Conservation (phyloP, 2,329 filamentous ascomycete species). For the Coniochaeta pulveracea region DNA sequence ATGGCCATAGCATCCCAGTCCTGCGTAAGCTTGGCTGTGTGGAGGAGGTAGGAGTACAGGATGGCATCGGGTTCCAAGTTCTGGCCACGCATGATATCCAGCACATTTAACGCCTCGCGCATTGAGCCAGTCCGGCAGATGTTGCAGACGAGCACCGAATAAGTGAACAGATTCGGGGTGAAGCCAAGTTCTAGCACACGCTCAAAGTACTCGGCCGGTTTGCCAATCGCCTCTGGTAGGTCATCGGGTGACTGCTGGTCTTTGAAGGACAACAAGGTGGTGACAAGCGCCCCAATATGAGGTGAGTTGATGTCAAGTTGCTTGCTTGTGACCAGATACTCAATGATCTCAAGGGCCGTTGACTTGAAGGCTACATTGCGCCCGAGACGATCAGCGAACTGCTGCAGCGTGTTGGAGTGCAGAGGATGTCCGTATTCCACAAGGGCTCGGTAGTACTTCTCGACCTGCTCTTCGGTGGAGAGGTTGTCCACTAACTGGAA, state of each 20-base stretch:
- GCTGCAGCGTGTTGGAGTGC: slow-evolving; percentile 31
- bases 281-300: slow-evolving; percentile 42
- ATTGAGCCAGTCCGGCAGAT: slow-evolving; percentile 55
- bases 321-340: slow-evolving; percentile 18
- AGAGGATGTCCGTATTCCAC: slow-evolving; percentile 17
- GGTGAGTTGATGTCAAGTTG: slow-evolving; percentile 33
- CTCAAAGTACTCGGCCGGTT: slow-evolving; percentile 39
- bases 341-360: slow-evolving; percentile 30
- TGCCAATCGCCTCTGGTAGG: slow-evolving; percentile 4
- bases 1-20: slow-evolving; percentile 42
- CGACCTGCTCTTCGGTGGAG: slow-evolving; percentile 11
- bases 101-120: slow-evolving; percentile 52
- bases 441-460: slow-evolving; percentile 24
- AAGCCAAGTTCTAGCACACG: slow-evolving; percentile 49
- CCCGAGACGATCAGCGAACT: slow-evolving; percentile 35
- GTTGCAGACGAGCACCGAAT: slow-evolving; percentile 61
- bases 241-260: slow-evolving; percentile 1
- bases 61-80: slow-evolving; percentile 51
- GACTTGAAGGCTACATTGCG: slow-evolving; percentile 24
- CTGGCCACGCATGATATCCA: slow-evolving; percentile 47
- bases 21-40: slow-evolving; percentile 50
- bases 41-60: slow-evolving; percentile 59
- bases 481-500: slow-evolving; percentile 8
- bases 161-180: slow-evolving; percentile 48
- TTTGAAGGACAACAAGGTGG: slow-evolving; percentile 39